A percentile compares a stretch with the other conserved stretches of the same genome.
Conservation (phyloP, 2,329 filamentous ascomycete genomes). For the Sporothrix inflata region DNA sequence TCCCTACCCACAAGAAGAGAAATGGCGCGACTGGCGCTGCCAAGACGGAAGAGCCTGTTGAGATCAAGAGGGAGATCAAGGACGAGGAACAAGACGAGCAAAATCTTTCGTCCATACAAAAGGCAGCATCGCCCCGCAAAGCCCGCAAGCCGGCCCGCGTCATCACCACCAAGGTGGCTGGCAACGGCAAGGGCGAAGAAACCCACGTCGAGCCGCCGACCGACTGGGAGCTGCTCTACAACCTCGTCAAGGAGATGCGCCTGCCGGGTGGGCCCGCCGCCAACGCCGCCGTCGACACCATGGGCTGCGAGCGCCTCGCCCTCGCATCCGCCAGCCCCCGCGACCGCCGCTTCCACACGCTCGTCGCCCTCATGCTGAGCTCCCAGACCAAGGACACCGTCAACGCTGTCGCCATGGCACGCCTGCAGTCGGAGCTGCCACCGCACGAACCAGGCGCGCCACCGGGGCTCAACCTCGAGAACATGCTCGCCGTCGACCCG, state of each 20-base stretch:
- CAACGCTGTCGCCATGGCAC: conserved; percentile 79
- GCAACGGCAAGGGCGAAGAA: neutral
- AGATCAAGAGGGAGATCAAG: conserved; percentile 31
- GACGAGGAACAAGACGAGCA: conserved; percentile 23
- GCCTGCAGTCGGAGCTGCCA: conserved; percentile 74
- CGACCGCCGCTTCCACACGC: conserved; percentile 78
- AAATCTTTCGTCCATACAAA: conserved; percentile 7
- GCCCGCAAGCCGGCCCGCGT: conserved; percentile 37
- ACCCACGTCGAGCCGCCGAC: conserved; percentile 61
- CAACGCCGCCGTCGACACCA: conserved; percentile 91
- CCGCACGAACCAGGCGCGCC: conserved; percentile 50
- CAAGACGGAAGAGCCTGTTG: conserved; percentile 38
- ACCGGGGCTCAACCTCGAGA: conserved; percentile 69
- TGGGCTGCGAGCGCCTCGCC: conserved; percentile 87
- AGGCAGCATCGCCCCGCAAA: conserved; percentile 46
- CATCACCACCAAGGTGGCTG: conserved; percentile 20
- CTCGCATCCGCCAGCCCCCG: conserved; percentile 52
- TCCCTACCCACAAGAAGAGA: conserved; percentile 33
- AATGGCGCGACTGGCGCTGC: conserved; percentile 31
- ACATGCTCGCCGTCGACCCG: conserved; percentile 73
- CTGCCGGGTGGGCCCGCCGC: conserved; percentile 56
- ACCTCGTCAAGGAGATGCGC: conserved; percentile 76
- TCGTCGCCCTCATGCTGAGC: conserved; percentile 86
- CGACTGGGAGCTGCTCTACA: conserved; percentile 84
- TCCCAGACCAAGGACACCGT: conserved; percentile 94